These are phyloP conservation scores for Ligustrum vulgare DNA, from an alignment of 257 asterid species.

Conservation along the genomic window DNA sequence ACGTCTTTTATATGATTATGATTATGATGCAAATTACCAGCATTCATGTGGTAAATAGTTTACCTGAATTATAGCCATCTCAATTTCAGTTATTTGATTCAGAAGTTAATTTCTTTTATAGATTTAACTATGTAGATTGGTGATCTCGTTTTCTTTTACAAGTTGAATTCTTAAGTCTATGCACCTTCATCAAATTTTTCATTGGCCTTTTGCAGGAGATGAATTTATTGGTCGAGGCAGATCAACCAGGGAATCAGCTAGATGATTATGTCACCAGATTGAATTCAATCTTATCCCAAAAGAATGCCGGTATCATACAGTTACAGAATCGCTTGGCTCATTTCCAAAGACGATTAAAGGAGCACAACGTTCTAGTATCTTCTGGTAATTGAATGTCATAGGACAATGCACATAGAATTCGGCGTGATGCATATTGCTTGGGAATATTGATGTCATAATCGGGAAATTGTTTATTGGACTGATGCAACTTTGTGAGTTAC, in stretches of 20 bases:
- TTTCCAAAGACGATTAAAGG: slow-evolving; percentile 79
- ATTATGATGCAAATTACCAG: background rate
- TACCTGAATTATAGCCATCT: background rate
- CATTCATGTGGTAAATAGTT: no score
- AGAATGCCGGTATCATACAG: slow-evolving; percentile 81
- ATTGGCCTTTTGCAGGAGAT: slow-evolving; percentile 62
- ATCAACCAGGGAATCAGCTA: slow-evolving; percentile 89
- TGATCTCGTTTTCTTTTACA: background rate
- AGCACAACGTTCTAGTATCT: slow-evolving; percentile 84
- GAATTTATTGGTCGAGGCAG: slow-evolving; percentile 92
- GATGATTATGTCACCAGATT: slow-evolving; percentile 72
- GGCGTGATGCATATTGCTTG: slow-evolving; percentile 20
- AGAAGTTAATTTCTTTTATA: background rate
- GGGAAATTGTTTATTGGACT: slow-evolving; percentile 12
- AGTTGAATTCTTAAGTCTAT: background rate
- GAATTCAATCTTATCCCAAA: slow-evolving; percentile 85
- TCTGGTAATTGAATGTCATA: slow-evolving; percentile 52
- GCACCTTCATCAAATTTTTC: background rate
- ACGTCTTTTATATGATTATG: no score
- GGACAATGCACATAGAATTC: slow-evolving; percentile 17
- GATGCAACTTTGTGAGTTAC: slow-evolving; percentile 12
- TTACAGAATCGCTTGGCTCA: slow-evolving; percentile 80
- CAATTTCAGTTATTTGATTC: background rate
- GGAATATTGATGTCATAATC: slow-evolving; percentile 2
- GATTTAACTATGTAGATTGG: background rate